These are phyloP conservation scores for Lomentospora prolificans DNA, from an alignment of 2,329 filamentous ascomycete species.

Conservation along the genomic window DNA sequence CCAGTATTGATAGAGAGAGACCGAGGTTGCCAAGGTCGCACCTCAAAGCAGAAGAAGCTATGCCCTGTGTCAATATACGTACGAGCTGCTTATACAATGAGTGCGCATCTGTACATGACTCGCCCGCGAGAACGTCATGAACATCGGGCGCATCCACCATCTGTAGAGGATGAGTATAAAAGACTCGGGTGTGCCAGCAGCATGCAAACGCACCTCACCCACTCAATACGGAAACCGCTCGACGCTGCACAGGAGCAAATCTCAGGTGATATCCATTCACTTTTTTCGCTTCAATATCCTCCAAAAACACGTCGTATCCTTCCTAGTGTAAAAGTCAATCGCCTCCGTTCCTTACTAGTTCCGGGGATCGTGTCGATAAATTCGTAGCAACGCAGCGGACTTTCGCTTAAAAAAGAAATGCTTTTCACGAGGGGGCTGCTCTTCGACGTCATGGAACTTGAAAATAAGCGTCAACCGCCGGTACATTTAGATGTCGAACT, in stretches of 20 bases:
- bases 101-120: neutral
- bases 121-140: neutral
- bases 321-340: slow-evolving; percentile 2
- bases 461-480: too few relatives aligned
- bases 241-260: too few relatives aligned
- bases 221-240: too few relatives aligned
- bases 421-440: neutral
- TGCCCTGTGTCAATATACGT: too few relatives aligned
- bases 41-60: too few relatives aligned
- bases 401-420: too few relatives aligned
- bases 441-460: too few relatives aligned
- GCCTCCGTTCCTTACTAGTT: neutral
- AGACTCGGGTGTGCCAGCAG: neutral
- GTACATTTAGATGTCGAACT: too few relatives aligned
- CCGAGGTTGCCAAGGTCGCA: neutral
- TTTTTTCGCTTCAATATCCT: neutral
- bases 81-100: neutral
- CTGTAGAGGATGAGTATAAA: too few relatives aligned
- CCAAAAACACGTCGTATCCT: neutral
- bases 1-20: neutral
- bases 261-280: neutral
- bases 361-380: neutral
- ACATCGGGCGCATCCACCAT: too few relatives aligned
- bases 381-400: neutral
- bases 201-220: neutral